Evolutionary conservation across 1,284 basidiomycete species (phyloP).

Genomic region (Pholiota adiposa): DNA sequence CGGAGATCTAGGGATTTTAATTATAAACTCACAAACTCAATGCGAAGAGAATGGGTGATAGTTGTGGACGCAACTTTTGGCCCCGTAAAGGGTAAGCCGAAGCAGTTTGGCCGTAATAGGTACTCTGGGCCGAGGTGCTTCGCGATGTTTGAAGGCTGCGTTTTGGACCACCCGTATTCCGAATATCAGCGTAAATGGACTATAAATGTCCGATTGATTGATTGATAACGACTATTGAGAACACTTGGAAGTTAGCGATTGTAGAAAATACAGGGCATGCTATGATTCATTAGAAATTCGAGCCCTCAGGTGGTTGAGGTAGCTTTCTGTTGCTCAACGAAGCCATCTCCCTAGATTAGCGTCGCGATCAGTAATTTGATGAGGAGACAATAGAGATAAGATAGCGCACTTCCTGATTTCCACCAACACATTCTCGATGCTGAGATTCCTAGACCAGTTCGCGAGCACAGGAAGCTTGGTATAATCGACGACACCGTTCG

Average conservation of each 20-base stretch:
- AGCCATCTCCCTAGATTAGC: slow-evolving; percentile 84
- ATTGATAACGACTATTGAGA: slow-evolving; percentile 2
- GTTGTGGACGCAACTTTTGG: not conserved
- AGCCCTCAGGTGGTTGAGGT: slow-evolving; percentile 92
- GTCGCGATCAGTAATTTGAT: not conserved
- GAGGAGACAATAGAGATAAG: not conserved
- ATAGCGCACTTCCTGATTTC: slow-evolving; percentile 82
- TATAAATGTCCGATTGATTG: slow-evolving; percentile 3
- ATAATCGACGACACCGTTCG: slow-evolving; percentile 80
- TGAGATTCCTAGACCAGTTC: slow-evolving; percentile 76
- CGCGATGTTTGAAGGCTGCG: no score
- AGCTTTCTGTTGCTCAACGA: slow-evolving; percentile 91
- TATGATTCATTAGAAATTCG: slow-evolving; percentile 52
- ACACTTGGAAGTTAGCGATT: not conserved
- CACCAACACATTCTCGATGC: slow-evolving; percentile 88
- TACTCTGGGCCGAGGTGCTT: not conserved
- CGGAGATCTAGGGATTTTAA: no score
- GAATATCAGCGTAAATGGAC: not conserved
- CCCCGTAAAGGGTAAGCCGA: no score
- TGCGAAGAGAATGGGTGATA: not conserved
- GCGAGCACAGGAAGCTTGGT: slow-evolving; percentile 71
- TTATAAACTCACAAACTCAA: no score
- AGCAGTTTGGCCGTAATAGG: not conserved
- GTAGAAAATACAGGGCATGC: not conserved
- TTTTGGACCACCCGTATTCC: not conserved